Conservation (phyloP, 805 yeast species). For the Candida pseudofarinosa region DNA sequence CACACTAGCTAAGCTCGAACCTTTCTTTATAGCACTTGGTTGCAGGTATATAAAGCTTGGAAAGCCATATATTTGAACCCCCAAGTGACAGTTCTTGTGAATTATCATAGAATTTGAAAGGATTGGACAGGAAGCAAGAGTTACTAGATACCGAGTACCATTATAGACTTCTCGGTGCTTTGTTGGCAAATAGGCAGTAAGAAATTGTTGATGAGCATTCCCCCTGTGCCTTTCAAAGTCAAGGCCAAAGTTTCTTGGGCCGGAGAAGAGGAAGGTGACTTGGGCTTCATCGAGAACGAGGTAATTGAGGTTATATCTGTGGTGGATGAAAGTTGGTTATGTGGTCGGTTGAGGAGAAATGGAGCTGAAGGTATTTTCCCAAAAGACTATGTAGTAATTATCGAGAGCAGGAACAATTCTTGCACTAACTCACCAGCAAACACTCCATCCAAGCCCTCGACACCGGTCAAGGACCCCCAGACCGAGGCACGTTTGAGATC, state of each 20-base stretch:
- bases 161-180: neutral
- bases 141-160: neutral
- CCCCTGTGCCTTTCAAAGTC: constrained; percentile 64
- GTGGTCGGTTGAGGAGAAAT: constrained; percentile 75
- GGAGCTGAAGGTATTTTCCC: constrained; percentile 86
- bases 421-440: constrained; percentile 9
- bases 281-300: constrained; percentile 94
- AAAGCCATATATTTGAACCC: neutral
- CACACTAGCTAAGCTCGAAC: neutral
- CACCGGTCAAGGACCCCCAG: constrained; percentile 12
- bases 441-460: constrained; percentile 11
- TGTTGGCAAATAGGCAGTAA: neutral
- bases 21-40: neutral
- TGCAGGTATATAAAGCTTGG: neutral
- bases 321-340: constrained; percentile 92
- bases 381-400: constrained; percentile 68
- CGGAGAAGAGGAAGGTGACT: constrained; percentile 82
- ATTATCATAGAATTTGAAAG: neutral
- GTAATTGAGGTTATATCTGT: constrained; percentile 74
- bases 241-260: constrained; percentile 91
- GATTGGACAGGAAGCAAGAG: neutral
- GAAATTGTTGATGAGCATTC: constrained; percentile 18
- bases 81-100: neutral
- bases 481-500: constrained; percentile 7
- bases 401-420: constrained; percentile 29